These are phyloP conservation scores for Abrus pulchellus DNA, from an alignment of 306 rosid species.

Conservation along the genomic window DNA sequence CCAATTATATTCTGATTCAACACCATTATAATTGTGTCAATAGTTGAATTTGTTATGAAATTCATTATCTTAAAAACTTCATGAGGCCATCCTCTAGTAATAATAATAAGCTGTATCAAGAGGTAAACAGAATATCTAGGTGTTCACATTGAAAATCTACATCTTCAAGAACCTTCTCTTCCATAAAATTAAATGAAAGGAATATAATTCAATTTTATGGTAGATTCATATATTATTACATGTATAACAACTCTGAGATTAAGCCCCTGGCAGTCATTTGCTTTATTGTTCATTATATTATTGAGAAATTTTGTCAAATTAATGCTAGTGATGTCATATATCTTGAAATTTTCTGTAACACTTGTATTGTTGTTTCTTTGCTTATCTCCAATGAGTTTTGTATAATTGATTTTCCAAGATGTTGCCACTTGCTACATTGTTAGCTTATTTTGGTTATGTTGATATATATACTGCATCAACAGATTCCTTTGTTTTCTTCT, in stretches of 20 bases:
- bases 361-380: constrained; percentile 19
- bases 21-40: constrained; percentile 24
- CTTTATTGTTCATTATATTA: neutral
- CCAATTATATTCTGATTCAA: neutral
- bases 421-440: constrained; percentile 31
- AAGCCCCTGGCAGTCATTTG: neutral
- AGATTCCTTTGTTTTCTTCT: constrained; percentile 38
- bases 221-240: neutral
- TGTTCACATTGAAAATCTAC: constrained; percentile 7
- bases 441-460: constrained; percentile 29
- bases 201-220: constrained; percentile 19
- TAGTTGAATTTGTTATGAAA: constrained; percentile 1
- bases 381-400: constrained; percentile 28
- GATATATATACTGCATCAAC: neutral
- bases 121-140: neutral
- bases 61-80: constrained; percentile 9
- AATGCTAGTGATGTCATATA: neutral
- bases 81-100: neutral
- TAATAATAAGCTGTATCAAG: constrained; percentile 18
- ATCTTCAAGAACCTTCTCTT: constrained; percentile 11
- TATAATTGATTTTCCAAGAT: constrained; percentile 39
- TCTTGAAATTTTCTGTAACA: constrained; percentile 6
- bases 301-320: constrained; percentile 8
- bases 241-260: constrained; percentile 6
- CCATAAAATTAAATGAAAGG: neutral